phyloP scores from a whole-genome alignment of 345 rosid species.

The rapeseed (Brassica napus) region DNA sequence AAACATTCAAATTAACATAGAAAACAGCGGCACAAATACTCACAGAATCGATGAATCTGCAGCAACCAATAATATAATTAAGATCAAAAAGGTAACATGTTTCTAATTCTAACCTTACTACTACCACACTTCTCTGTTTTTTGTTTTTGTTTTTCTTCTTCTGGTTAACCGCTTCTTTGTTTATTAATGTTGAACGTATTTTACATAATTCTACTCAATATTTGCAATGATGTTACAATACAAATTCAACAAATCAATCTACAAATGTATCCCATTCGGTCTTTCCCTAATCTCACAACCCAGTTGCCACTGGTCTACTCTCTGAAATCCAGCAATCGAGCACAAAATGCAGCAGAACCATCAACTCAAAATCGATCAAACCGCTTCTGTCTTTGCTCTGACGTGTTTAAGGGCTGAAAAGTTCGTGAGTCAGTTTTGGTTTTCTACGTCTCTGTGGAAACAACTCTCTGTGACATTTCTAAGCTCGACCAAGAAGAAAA shows the following conservation, averaged over 20 bases:
- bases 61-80: no score
- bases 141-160: neutral
- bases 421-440: neutral
- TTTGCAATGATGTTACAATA: no score
- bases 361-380: neutral
- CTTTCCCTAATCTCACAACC: slow-evolving; percentile 2
- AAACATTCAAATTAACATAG: neutral
- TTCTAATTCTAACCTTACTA: no score
- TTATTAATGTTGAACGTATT: neutral
- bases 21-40: neutral
- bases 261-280: neutral
- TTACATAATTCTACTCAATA: slow-evolving; percentile 24
- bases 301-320: neutral
- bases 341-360: slow-evolving; percentile 21
- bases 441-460: slow-evolving; percentile 36
- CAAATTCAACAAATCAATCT: slow-evolving; percentile 24
- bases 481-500: slow-evolving; percentile 50
- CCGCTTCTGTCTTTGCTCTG: neutral
- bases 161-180: slow-evolving; percentile 4
- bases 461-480: slow-evolving; percentile 50
- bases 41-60: neutral
- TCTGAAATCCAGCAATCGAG: slow-evolving; percentile 3
- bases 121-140: neutral
- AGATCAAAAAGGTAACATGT: no score
- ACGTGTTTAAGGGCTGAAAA: slow-evolving; percentile 3